Base-by-base conservation (phyloP, 441 rosid genomes). In the Aquilaria agallochum region DNA sequence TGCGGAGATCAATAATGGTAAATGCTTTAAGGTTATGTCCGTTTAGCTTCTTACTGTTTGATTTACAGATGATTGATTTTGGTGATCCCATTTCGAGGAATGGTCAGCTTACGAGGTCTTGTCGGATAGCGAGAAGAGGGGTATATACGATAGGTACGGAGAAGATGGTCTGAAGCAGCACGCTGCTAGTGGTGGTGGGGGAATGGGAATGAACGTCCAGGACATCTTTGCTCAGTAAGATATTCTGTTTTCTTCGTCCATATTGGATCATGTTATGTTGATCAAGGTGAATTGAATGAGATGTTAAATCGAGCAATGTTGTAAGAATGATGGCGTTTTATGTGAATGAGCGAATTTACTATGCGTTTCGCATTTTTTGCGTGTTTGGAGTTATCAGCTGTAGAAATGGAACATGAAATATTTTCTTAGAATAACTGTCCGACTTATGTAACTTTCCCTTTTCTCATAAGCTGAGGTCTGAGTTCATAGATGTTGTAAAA, bases 121-220 rank as follows among this genome's bases (percentile, higher is more conserved):
- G 55, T 83, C 96, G 60, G 96, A 91, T 67, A 67, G 81, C 60
- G 89, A 89, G 68, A 95, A 86, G 92, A 86, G 95, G 71, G 71
- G 76, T 63, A 74, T 91, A 50, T 95, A 95, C 57, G 89, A 95
- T 66, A 85, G 73, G 77, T 73, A 95, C 66, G 99, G 99, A 65
- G 96, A 91, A 71, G 96, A 91, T 47, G 99, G 99, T 55, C 82
- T 91, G 31, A 91, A 87, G 66, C 99, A 94, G 85, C 89, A 85
- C 68, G 87, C 90, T 62, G 95, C 97, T 6, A 71, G 78, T 59
- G 96, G 96, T 5, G 94, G 96, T 53, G 69, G 97, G 71, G 86
- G 94, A 54, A 87, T 92, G 34, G 98, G 96, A 31, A 72, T 74
- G 77, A 87, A 90, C 40, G 85, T 83, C 67, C 88, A 86, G 58